Conservation (phyloP, 2,329 filamentous ascomycete genomes). For the Parascedosporium putredinis region DNA sequence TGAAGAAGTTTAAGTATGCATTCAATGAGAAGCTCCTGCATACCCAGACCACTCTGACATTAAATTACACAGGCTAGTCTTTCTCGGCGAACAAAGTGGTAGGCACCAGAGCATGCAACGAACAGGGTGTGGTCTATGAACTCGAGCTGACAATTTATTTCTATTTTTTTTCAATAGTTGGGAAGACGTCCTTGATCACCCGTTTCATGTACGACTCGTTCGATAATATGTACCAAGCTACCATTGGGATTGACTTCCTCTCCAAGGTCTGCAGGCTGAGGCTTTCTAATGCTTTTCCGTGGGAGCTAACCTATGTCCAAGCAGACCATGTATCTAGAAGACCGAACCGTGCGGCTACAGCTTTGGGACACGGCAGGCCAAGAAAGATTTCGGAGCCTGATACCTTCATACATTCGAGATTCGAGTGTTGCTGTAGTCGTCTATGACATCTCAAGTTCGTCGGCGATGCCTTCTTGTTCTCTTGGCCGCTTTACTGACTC, state of each 20-base stretch:
- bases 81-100: constrained; percentile 98
- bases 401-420: constrained; percentile 97
- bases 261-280: constrained; percentile 60
- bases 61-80: constrained; percentile 62
- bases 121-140: too few species aligned
- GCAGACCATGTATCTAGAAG: constrained; percentile 98
- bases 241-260: constrained; percentile 97
- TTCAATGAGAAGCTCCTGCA: neutral
- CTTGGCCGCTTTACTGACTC: too few species aligned
- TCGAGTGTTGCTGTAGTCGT: constrained; percentile 96
- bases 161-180: constrained; percentile 52
- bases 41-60: constrained; percentile 5
- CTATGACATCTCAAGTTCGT: constrained; percentile 86
- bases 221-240: constrained; percentile 99
- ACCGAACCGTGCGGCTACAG: constrained; percentile 92
- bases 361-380: constrained; percentile 98
- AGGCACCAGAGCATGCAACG: constrained; percentile 32
- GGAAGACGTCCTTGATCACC: constrained; percentile 97
- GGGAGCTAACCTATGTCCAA: neutral
- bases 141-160: too few species aligned
- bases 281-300: neutral
- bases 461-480: neutral
- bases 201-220: constrained; percentile 99
- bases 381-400: constrained; percentile 91
- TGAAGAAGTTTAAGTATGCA: constrained; percentile 98